Percentiles rank a stretch among this genome's conserved stretches.
Conservation (phyloP, 495 filamentous ascomycete genomes). For the Penicillium subrubescens region DNA sequence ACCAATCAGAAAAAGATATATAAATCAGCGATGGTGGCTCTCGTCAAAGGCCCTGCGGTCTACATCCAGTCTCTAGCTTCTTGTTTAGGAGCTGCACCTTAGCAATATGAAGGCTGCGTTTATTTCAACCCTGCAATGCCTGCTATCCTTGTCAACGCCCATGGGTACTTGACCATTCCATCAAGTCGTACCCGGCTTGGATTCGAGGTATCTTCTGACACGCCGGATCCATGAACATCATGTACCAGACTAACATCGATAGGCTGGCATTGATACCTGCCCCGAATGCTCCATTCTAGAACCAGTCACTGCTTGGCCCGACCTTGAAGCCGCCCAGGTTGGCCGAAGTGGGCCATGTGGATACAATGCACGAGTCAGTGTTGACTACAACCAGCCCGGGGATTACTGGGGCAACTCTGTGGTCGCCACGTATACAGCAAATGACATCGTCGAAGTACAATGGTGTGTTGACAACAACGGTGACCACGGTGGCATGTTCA, state of each 20-base stretch:
- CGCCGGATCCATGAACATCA: neutral
- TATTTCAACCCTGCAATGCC: neutral
- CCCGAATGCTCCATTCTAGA: constrained; percentile 61
- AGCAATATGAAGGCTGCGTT: neutral
- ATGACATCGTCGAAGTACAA: constrained; percentile 51
- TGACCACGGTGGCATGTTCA: constrained; percentile 62
- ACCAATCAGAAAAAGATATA: too few species aligned
- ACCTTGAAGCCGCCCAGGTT: constrained; percentile 46
- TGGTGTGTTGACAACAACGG: constrained; percentile 63
- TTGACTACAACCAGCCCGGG: constrained; percentile 57
- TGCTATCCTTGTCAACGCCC: constrained; percentile 18
- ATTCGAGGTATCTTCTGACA: constrained; percentile 37
- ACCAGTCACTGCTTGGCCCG: constrained; percentile 54
- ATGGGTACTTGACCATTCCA: constrained; percentile 52
- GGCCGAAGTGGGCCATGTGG: constrained; percentile 57
- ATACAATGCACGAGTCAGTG: constrained; percentile 56
- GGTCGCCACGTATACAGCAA: constrained; percentile 49
- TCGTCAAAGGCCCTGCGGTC: too few species aligned
- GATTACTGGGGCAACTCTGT: constrained; percentile 46
- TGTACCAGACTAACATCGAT: constrained; percentile 3
- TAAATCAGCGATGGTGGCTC: too few species aligned
- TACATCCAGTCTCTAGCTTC: too few species aligned
- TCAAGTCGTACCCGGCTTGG: constrained; percentile 51
- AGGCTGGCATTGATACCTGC: constrained; percentile 55
- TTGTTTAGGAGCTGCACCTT: too few species aligned